A percentile compares a stretch with the other conserved stretches of the same genome.
Conservation (phyloP, 2,329 filamentous ascomycete genomes). For the Elsinoe batatas region DNA sequence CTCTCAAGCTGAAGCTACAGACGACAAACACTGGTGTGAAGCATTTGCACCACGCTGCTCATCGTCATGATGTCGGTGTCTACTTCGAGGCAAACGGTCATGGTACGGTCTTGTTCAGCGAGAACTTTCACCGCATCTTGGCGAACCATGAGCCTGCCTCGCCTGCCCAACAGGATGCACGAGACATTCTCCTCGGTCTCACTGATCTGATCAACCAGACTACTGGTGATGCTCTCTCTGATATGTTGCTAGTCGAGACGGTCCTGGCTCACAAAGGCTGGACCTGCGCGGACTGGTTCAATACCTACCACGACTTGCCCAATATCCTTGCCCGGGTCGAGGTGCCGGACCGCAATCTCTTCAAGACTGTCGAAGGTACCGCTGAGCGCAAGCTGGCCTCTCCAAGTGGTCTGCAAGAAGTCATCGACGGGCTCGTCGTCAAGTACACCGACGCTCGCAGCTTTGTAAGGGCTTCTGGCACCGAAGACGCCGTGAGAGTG, state of each 20-base stretch:
- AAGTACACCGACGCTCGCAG: slow-evolving; percentile 85
- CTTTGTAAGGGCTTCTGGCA: slow-evolving; percentile 88
- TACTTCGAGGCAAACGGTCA: slow-evolving; percentile 99
- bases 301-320: slow-evolving; percentile 86
- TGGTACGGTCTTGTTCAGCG: slow-evolving; percentile 89
- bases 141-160: slow-evolving; percentile 73
- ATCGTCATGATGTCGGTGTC: slow-evolving; percentile 87
- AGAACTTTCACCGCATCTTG: slow-evolving; percentile 70
- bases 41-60: slow-evolving; percentile 92
- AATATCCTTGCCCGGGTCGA: slow-evolving; percentile 92
- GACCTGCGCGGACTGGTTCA: slow-evolving; percentile 82
- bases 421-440: slow-evolving; percentile 78
- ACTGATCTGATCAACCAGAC: slow-evolving; percentile 96
- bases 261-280: slow-evolving; percentile 93
- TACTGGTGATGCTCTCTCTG: slow-evolving; percentile 88
- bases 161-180: slow-evolving; percentile 79
- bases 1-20: slow-evolving; percentile 77
- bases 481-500: slow-evolving; percentile 89
- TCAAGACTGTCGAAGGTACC: slow-evolving; percentile 66
- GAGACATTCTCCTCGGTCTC: slow-evolving; percentile 73
- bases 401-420: slow-evolving; percentile 67
- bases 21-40: slow-evolving; percentile 96
- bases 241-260: slow-evolving; percentile 91
- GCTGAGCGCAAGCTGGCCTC: slow-evolving; percentile 80
- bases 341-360: slow-evolving; percentile 77